Evolutionary conservation across 139 green algal genomes (phyloP).

Genomic region (Micromonas commoda): DNA sequence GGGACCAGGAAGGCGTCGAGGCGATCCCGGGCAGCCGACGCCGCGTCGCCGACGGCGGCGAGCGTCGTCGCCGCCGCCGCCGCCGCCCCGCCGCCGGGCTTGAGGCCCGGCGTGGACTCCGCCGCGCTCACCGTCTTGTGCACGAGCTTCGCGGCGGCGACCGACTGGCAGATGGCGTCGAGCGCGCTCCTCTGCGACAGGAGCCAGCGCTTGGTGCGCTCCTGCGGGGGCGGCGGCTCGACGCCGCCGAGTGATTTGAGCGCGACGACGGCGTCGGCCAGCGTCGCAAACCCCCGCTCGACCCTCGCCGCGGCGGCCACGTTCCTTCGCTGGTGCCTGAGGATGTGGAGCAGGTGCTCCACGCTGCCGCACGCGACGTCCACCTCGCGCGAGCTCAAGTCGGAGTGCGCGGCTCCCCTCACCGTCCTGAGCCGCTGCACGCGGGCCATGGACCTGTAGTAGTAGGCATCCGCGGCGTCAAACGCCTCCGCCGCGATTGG

Average conservation of each 20-base stretch:
- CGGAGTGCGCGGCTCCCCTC: conserved; percentile 40
- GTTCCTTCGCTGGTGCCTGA: conserved; percentile 52
- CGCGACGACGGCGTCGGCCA: neutral
- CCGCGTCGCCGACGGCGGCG: neutral
- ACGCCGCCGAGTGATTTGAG: neutral
- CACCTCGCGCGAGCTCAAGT: conserved; percentile 68
- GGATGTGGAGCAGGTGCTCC: conserved; percentile 70
- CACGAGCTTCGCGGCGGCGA: conserved; percentile 39
- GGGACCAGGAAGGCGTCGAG: neutral
- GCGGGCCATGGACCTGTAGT: conserved; percentile 64
- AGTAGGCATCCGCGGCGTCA: conserved; percentile 69
- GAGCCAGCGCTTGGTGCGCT: neutral
- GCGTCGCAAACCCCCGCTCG: neutral
- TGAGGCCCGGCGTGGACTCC: conserved; percentile 20
- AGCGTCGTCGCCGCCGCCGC: neutral
- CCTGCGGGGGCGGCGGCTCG: neutral
- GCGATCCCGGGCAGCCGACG: neutral
- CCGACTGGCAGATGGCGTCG: conserved; percentile 31
- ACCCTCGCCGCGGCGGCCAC: neutral
- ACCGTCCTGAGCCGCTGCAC: conserved; percentile 71
- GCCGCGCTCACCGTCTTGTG: conserved; percentile 33
- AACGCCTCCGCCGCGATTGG: conserved; percentile 35
- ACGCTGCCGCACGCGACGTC: conserved; percentile 40
- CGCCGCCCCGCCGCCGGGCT: too few relatives aligned
- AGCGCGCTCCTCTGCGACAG: conserved; percentile 14